These are phyloP conservation scores for Aureoboletus auriporus DNA, from an alignment of 768 basidiomycete species.

Conservation along the genomic window DNA sequence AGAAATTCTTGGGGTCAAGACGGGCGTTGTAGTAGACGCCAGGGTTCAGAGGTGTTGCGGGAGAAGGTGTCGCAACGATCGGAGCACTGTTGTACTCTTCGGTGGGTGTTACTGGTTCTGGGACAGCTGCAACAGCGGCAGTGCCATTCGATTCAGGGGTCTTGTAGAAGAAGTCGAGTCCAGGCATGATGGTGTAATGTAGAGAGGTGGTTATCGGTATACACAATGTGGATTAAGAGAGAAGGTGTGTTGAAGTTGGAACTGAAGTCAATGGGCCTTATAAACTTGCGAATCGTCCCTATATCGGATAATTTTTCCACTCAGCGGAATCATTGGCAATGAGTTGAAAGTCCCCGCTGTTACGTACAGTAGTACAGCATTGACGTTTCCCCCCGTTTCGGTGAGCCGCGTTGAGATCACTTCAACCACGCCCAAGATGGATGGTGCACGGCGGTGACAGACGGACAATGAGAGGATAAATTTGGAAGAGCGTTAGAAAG, in stretches of 20 bases:
- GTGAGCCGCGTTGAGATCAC: background rate
- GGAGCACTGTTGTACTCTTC: background rate
- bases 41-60: constrained; percentile 9
- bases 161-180: constrained; percentile 32
- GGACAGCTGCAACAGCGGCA: background rate
- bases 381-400: constrained; percentile 8
- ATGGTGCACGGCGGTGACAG: constrained; percentile 21
- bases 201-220: constrained; percentile 10
- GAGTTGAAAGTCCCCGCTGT: constrained; percentile 13
- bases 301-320: constrained; percentile 9
- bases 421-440: constrained; percentile 4
- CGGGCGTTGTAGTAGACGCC: constrained; percentile 61
- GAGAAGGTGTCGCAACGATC: constrained; percentile 3
- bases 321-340: constrained; percentile 4
- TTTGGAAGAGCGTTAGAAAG: constrained; percentile 5
- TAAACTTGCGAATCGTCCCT: constrained; percentile 12
- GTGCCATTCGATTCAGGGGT: constrained; percentile 3
- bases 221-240: constrained; percentile 20
- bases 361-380: constrained; percentile 20
- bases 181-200: constrained; percentile 27
- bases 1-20: constrained; percentile 62
- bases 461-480: constrained; percentile 13
- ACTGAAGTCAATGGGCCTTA: constrained; percentile 11
- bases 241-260: background rate
- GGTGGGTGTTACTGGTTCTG: constrained; percentile 6